Base-by-base conservation (phyloP, 495 filamentous ascomycete genomes). In the Penicillium manginii region DNA sequence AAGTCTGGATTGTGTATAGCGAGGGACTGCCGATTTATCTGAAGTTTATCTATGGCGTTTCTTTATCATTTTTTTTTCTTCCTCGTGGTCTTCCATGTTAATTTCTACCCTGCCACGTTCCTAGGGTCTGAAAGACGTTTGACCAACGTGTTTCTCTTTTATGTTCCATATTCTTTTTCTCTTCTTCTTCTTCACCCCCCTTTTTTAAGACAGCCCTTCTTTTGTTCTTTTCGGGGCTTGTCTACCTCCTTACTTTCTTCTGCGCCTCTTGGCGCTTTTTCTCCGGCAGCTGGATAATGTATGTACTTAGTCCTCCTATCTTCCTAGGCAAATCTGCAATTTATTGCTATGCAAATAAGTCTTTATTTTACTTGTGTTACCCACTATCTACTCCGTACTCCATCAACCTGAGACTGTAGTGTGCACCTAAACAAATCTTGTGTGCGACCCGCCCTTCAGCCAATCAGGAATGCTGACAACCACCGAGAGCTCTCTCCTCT, bases 281-380 rank as follows among this genome's bases (percentile, higher is more conserved):
- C 45, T 45, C 51, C 68, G 70, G 58, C 68, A 77, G 71, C 71
- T 73, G 72, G 71, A 73, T 77, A 75, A 78, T 78, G 73, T 76
- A 75, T 78, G 68, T 78, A 77, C 64, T 66, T 74, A 75, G 71
- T 77, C 65, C 67, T 65, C 65, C 65, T 67, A 63, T 70, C 60
- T 65, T 67, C 35, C 26, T 29, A 29, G 26, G 26, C 26, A 58
- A 61, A 54, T 59, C 23, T 52, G 49, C 45, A 59, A 59, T 56
- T 46, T 54, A 52, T 58, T 43, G 15, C 18, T 17, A 37, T 52
- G 29, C 50, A 35, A 35, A 50, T 50, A 51, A 18, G 29, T 35
- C 18, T 10, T 53, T 40, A 22, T 26, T 35, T 4, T 55, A 19
- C 17, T 23, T 50, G 8, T 48, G 9, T 26, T 18, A n/a, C 12